Conservation (phyloP, 257 asterid genomes). For the Scutellaria galericulata region DNA sequence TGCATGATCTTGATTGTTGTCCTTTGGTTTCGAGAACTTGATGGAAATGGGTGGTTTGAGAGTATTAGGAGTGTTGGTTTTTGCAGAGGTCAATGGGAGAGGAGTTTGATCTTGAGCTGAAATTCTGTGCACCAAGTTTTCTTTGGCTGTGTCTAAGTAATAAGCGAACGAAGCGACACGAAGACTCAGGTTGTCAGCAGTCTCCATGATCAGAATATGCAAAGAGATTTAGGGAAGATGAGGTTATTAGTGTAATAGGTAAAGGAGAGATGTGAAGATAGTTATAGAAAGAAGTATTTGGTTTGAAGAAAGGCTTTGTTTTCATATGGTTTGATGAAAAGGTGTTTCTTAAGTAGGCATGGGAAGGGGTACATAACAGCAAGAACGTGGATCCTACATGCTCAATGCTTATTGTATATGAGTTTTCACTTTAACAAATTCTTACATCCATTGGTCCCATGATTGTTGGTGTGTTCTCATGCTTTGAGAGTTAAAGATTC, state of each 20-base stretch:
- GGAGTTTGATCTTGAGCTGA: conserved; percentile 43
- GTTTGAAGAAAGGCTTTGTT: not conserved
- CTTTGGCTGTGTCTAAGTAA: conserved; percentile 66
- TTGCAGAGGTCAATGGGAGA: too few relatives aligned
- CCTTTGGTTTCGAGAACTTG: conserved; percentile 29
- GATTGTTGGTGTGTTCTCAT: conserved; percentile 6
- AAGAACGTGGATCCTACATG: conserved; percentile 36
- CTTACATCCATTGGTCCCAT: conserved; percentile 24
- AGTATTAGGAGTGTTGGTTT: conserved; percentile 24
- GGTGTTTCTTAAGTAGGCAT: conserved; percentile 42
- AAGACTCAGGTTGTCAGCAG: conserved; percentile 50
- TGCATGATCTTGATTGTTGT: conserved; percentile 21
- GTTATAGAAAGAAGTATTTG: not conserved
- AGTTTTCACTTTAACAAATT: conserved; percentile 20
- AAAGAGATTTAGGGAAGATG: not conserved
- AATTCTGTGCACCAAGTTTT: conserved; percentile 50
- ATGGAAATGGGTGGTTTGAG: conserved; percentile 42
- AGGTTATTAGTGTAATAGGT: not conserved
- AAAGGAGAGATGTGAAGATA: not conserved
- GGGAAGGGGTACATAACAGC: conserved; percentile 38
- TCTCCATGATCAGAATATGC: conserved; percentile 49
- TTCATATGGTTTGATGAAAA: conserved; percentile 25
- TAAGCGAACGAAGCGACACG: conserved; percentile 86
- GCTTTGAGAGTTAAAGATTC: not conserved
- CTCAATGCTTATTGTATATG: not conserved